Evolutionary conservation across 2,329 filamentous ascomycete species (phyloP), one percentile per base, ranked within the genome.

Genomic region (Phaeosphaeriaceae sp.): DNA sequence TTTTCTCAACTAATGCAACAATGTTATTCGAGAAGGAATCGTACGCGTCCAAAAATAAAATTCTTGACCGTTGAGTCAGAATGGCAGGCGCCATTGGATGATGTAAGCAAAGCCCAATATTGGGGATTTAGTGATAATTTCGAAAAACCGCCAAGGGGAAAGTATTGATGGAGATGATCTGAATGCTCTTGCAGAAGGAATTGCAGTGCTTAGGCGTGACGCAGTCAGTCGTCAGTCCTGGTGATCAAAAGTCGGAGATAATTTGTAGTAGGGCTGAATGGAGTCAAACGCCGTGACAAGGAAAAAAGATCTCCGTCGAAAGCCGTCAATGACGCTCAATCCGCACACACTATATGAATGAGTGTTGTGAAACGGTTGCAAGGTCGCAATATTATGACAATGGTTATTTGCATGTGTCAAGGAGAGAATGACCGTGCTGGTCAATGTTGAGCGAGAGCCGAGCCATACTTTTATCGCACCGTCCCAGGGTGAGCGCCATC

Each of bases 11-110:
- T 28, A 96, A 83, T 5, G 89, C 87, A 44, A 95, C 86, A 64
- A 97, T 94, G 76, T 97, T 97, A 76, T 96, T 92, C 46, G 92
- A 90, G 75, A 97, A 99, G 34, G 92, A 97, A 77, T 99, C 94
- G 75, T 96, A 96, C 54, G 93, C 92, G 73, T 97, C 94, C 60
- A 99, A 81, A 75, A 96, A 96, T 56, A 97, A 84, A 54, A 97
- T 88, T 52, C 78, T 78, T 15, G 60, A 58, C 38, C 57, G 57
- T 45, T 57, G 57, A 48, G 57, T 61, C 43, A 56, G 46, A 50
- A 63, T 42, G 28, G 63, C 63, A 36, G 63, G 63, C 42, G 70
- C 62, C 70, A 73, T 71, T 30, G 42, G 26, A 37, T 23, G 20
- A n/a, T 28, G 15, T 17, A 16, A 26, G 15, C 15, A 5, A 13